phyloP scores from a whole-genome alignment of 768 basidiomycete genomes.

The Tulasnella sp. region DNA sequence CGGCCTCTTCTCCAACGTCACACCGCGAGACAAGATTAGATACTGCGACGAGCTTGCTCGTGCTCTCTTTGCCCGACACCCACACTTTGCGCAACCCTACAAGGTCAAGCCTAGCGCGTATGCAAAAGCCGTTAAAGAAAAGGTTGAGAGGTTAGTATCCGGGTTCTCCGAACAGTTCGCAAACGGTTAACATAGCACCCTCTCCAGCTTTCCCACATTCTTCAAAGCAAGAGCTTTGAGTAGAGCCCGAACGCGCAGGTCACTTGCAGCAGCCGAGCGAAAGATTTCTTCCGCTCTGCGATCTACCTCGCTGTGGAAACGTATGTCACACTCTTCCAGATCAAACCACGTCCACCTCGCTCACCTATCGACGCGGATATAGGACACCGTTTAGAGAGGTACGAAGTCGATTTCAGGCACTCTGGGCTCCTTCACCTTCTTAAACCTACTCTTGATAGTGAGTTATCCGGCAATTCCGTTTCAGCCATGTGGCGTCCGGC shows the following conservation, averaged over 20 bases:
- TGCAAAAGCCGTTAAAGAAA: conserved; percentile 27
- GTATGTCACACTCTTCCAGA: background rate
- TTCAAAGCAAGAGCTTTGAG: background rate
- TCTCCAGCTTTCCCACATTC: background rate
- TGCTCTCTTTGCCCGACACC: conserved; percentile 25
- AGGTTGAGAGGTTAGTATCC: conserved; percentile 23
- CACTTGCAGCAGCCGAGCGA: background rate
- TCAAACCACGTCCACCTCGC: background rate
- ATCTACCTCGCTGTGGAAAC: background rate
- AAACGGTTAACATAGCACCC: background rate
- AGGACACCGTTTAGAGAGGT: background rate
- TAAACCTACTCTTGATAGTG: background rate
- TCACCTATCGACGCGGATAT: background rate
- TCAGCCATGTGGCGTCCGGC: conserved; percentile 26
- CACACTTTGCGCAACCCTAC: conserved; percentile 16
- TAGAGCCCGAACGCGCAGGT: conserved; percentile 16
- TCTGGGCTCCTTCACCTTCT: background rate
- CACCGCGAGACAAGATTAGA: conserved; percentile 8
- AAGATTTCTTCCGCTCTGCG: background rate
- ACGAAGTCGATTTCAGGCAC: background rate
- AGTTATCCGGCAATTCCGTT: background rate
- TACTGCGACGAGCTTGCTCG: conserved; percentile 31
- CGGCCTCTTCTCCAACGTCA: conserved; percentile 22
- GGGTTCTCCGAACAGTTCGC: background rate
- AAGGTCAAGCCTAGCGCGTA: conserved; percentile 20